Evolutionary conservation across 2,329 filamentous ascomycete species (phyloP).

Genomic region (Dothistroma septosporum): DNA sequence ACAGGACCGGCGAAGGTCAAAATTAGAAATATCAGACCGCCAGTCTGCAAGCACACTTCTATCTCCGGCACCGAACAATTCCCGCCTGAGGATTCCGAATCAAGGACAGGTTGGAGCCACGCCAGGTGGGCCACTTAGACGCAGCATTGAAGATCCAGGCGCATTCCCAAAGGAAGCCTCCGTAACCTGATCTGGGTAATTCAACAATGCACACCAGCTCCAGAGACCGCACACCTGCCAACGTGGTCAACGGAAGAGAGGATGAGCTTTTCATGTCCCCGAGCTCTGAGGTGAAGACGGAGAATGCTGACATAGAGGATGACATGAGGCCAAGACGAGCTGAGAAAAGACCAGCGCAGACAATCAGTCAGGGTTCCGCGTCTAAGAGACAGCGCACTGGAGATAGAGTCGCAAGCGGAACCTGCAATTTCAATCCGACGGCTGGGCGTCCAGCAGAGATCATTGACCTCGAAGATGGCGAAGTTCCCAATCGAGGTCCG

Average conservation of each 20-base stretch:
- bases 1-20: background rate
- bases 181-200: background rate
- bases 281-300: background rate
- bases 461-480: background rate
- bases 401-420: background rate
- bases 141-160: background rate
- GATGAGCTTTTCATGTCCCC: background rate
- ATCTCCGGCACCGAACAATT: background rate
- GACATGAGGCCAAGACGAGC: background rate
- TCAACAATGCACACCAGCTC: background rate
- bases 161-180: background rate
- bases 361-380: background rate
- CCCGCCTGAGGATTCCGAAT: background rate
- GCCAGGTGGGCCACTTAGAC: too few relatives aligned
- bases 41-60: background rate
- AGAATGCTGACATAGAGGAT: background rate
- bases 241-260: background rate
- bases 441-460: background rate
- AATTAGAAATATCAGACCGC: background rate
- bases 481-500: too few relatives aligned
- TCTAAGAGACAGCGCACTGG: background rate
- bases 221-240: background rate
- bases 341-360: background rate
- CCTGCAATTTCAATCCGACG: background rate
- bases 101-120: background rate